phyloP scores from a whole-genome alignment of 2,329 filamentous ascomycete species.

The Talaromyces sp. region DNA sequence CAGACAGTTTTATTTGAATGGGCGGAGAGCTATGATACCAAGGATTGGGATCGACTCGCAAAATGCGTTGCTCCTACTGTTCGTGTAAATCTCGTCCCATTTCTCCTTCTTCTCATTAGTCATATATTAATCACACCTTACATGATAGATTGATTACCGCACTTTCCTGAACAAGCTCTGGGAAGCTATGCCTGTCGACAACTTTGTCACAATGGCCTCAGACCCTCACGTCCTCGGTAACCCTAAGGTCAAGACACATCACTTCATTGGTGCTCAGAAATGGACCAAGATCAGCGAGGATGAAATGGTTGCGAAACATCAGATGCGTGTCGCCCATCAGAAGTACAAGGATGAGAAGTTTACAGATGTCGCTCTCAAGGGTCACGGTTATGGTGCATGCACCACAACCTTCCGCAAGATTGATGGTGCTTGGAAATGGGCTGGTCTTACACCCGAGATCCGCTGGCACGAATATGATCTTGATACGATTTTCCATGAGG shows the following conservation, averaged over 20 bases:
- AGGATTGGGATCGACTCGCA: constrained; percentile 16
- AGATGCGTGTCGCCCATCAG: constrained; percentile 54
- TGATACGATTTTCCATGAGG: background rate
- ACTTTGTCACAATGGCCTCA: constrained; percentile 5
- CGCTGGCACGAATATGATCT: constrained; percentile 26
- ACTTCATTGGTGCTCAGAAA: constrained; percentile 22
- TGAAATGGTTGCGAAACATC: constrained; percentile 28
- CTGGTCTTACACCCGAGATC: constrained; percentile 28
- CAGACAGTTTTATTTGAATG: constrained; percentile 14
- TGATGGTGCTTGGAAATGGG: constrained; percentile 31
- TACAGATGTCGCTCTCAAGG: constrained; percentile 51
- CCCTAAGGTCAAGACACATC: constrained; percentile 21
- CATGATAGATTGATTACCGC: constrained; percentile 11
- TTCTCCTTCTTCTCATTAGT: background rate
- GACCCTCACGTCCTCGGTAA: constrained; percentile 20
- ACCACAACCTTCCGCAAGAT: constrained; percentile 30
- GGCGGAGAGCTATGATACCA: constrained; percentile 15
- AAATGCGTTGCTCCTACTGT: constrained; percentile 15
- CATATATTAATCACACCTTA: background rate
- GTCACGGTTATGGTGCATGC: constrained; percentile 49
- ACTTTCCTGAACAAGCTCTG: constrained; percentile 1
- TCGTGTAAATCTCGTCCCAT: background rate
- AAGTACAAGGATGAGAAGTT: constrained; percentile 51
- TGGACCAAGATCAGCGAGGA: constrained; percentile 26
- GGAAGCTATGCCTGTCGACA: constrained; percentile 17